Base-by-base conservation (phyloP, 176 grass and related monocot species). In the Juncus effusus region DNA sequence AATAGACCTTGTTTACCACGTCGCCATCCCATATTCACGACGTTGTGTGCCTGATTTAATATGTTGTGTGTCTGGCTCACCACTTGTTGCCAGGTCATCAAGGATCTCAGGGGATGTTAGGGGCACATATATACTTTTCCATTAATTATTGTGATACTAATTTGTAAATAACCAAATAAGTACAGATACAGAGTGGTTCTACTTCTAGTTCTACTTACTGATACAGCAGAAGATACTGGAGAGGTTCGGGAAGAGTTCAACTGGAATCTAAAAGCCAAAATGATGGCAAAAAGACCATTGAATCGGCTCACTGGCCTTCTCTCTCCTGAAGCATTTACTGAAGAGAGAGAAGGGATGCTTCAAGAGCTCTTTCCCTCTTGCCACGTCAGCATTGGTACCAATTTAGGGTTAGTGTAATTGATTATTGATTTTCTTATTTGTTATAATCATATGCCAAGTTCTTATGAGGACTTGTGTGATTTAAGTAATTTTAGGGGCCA, bases 161-260 rank as follows among this genome's bases (percentile, higher is more conserved):
- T 62, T 62, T 51, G 38, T 13, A 16, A n/a, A 51, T n/a, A 2
- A 65, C 42, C 19, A 28, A 28, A 28, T 28, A 37, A 74, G 2
- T 16, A 69, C 74, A 96, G 87, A 96, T 61, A 97, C 94, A 54
- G 88, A 92, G 78, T 80, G 81, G 42, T n/a, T n/a, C n/a, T n/a
- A n/a, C n/a, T n/a, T n/a, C n/a, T n/a, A n/a, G n/a, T 89, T 97
- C 77, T 97, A 97, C 83, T 92, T 87, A 55, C 75, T 89, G 77
- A 82, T 92, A 70, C 88, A 92, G 88, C 80, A 92, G 78, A 92
- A 75, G 85, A 97, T 97, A 78, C 75, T 89, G 0, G 85, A 75
- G 45, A 81, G 82, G 78, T 97, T 80, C 59, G 88, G 85, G 49
- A 96, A 92, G 82, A 84, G 52, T 97, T 97, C 44, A 82, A 97